Evolutionary conservation across 2,329 filamentous ascomycete species (phyloP), one percentile per base, ranked within the genome.

Genomic region (Ophiocordyceps camponoti-rufipedis): DNA sequence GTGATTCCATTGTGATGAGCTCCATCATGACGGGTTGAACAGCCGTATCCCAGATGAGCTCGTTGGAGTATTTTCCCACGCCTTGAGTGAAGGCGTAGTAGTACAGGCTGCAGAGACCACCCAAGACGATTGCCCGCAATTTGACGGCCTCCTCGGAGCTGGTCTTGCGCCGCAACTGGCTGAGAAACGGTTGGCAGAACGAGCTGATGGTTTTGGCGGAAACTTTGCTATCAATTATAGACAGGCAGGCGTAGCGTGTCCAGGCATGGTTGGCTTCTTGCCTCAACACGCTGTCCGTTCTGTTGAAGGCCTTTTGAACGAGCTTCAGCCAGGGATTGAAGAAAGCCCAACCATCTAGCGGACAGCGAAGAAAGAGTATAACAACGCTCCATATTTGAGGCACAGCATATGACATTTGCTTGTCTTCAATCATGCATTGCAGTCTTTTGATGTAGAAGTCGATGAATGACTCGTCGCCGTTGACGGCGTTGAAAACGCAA

Each of bases 351-450:
- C 58, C 79, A 51, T 66, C 77, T 55, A 67, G 69, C 51, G 59
- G 78, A 61, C 63, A 77, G 63, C 82, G 78, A 43, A 95, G 67
- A 46, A 94, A 77, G 2, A 94, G 70, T 7, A 89, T 76, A 2
- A 94, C 68, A 33, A 86, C 75, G 48, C 83, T 82, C 89, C 89
- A 96, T 19, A 96, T 85, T 51, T 87, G 83, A 6, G 91, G 88
- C 1, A 94, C 87, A 38, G 76, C 69, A 0, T 70, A 60, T 23
- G 57, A 48, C 11, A 51, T 48, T 42, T 62, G 72, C 50, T 70
- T 78, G 43, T 73, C 69, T 50, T 78, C 73, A 28, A 81, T 69
- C 78, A 91, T 85, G 11, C 70, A 67, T 46, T 72, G 73, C 45
- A 96, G 67, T 31, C 76, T 74, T 18, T 74, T 68, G 39, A 75